Base-by-base conservation (phyloP, 768 basidiomycete genomes). In the Mrakia hoshinonis region DNA sequence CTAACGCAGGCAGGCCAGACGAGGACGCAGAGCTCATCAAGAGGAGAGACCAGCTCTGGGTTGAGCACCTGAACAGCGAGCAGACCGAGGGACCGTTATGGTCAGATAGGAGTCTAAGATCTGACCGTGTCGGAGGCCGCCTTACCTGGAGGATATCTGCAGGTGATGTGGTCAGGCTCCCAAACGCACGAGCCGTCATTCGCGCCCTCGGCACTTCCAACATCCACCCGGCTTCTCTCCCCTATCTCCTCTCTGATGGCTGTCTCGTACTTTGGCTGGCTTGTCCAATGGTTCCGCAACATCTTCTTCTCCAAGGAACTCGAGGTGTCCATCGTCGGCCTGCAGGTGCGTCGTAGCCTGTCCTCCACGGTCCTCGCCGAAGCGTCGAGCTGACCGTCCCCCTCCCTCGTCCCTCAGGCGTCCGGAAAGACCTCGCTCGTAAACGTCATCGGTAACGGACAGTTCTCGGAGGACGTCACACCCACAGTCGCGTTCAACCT, bases 401-500 rank as follows among this genome's bases (percentile, higher is more conserved):
- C 38, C 24, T 22, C 22, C 38, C 36, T 43, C 12, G 3, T 10
- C 22, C 43, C 46, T 46, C 55, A 95, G 91, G 91, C 92, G 3
- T 93, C 91, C 3, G 93, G 93, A 55, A 95, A 96, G 82, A 95
- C 93, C 3, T 92, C 91, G 12, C 90, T 96, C 67, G 91, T 94
- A 36, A 92, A 95, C 77, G 89, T 94, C 13, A 86, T 96, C 26
- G 89, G 89, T 5, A 89, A 87, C 38, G 78, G 76, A 47, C 80
- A 94, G 86, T 96, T 91, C 89, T 91, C 89, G 72, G 91, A 94
- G 82, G 93, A 95, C 68, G 91, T 93, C n/a, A 92, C 92, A 0
- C 93, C 93, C 0, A 96, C 93, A 1, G 89, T 96, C 26, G 91
- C 92, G 9, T 96, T 92, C 82, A 93, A 92, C 64, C 48, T 72